Base-by-base conservation (phyloP, 257 asterid species). In the Buddleja alternifolia region DNA sequence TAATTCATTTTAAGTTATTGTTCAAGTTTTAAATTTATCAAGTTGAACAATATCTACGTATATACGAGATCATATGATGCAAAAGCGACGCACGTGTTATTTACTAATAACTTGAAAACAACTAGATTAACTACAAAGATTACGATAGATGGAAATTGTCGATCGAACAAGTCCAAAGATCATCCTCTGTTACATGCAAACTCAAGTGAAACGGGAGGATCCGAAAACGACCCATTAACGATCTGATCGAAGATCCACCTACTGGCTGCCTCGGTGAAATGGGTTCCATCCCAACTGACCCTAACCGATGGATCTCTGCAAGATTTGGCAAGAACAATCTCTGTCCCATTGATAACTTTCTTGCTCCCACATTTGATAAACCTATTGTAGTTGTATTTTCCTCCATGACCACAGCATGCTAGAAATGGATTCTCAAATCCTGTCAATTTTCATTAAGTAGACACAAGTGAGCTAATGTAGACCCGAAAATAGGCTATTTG, bases 351-450 rank as follows among this genome's bases (percentile, higher is more conserved):
- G 40, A 86, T 76, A 42, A 75, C 15, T 48, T 46, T 83, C 74
- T 78, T 83, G 67, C 79, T 73, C 57, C 97, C 96, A 74, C 95
- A 90, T 68, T 75, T 79, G 8, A 20, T 48, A 25, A 75, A 75
- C 63, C 87, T 71, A 67, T 86, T 79, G 77, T 88, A 86, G 71
- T 90, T 90, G 60, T 84, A 90, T 42, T 82, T 84, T 50, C 97
- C 96, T 20, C 94, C 97, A 77, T 77, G 84, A 1, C 97, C 96
- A 64, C 97, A 90, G 58, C 97, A 90, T 75, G 69, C 92, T 23
- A 82, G 72, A 61, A 90, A 83, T 2, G 92, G 94, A 58, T 82
- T 64, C 77, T 71, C 87, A 46, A 88, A 90, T 14, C 96, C 96
- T 90, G 86, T 77, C 60, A 74, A 9, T 67, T 69, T n/a, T 50